Evolutionary conservation across 23 red algal genomes (phyloP).

Genomic region (Gracilaria caudata): DNA sequence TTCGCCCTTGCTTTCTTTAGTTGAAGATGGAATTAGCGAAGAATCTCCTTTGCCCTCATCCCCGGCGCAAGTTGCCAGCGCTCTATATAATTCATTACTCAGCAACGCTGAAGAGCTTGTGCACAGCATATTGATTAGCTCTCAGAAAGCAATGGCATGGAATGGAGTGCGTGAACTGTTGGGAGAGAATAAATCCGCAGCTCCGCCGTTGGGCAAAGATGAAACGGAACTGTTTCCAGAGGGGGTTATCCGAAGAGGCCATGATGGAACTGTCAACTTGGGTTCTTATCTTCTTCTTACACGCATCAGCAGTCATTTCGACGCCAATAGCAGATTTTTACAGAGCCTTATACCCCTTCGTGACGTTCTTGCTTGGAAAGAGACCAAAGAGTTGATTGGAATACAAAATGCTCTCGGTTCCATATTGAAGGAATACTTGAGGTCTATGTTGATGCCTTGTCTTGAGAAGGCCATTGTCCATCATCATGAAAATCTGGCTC

Average conservation of each 20-base stretch:
- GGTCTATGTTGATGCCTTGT: constrained; percentile 29
- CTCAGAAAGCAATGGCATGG: constrained; percentile 27
- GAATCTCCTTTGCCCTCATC: background rate
- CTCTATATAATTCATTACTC: background rate
- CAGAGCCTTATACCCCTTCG: constrained; percentile 5
- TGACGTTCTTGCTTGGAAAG: background rate
- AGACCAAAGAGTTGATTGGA: background rate
- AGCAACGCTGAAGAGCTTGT: constrained; percentile 5
- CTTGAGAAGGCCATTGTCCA: constrained; percentile 3
- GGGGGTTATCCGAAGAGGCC: background rate
- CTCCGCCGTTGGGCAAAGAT: background rate
- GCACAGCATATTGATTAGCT: constrained; percentile 1
- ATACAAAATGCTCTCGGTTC: constrained; percentile 29
- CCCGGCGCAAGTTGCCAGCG: background rate
- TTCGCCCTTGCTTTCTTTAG: background rate
- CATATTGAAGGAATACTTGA: constrained; percentile 25
- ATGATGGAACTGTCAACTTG: background rate
- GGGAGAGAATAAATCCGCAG: background rate
- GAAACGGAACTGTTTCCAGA: constrained; percentile 3
- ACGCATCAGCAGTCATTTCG: background rate
- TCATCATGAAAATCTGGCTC: constrained; percentile 35
- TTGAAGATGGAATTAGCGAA: background rate
- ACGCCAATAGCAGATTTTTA: background rate
- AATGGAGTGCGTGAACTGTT: background rate
- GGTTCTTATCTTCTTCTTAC: constrained; percentile 10